These are phyloP conservation scores for Aspergillus mulundensis DNA, from an alignment of 495 filamentous ascomycete species.

Conservation along the genomic window DNA sequence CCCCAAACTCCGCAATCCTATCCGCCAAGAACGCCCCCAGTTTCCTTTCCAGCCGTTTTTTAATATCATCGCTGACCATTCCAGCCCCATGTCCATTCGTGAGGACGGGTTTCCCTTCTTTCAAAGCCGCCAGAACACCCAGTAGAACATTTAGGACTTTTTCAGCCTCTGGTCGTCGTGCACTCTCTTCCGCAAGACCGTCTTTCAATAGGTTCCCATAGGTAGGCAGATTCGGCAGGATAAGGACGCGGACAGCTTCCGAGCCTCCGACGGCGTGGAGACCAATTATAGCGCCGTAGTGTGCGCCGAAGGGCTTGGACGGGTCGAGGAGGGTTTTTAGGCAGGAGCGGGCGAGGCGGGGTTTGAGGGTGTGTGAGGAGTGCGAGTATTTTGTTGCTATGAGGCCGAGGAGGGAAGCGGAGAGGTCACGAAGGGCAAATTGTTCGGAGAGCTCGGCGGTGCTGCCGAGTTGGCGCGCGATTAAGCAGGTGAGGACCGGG, in stretches of 20 bases:
- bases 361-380: conserved; percentile 70
- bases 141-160: conserved; percentile 58
- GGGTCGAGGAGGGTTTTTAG: conserved; percentile 88
- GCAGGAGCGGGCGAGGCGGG: conserved; percentile 84
- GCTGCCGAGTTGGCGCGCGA: conserved; percentile 76
- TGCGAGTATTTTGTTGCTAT: conserved; percentile 72
- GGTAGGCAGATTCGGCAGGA: conserved; percentile 73
- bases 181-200: conserved; percentile 54
- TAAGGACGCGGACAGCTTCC: conserved; percentile 72
- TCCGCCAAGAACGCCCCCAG: conserved; percentile 56
- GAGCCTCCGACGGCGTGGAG: conserved; percentile 69
- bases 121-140: conserved; percentile 51
- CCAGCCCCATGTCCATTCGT: conserved; percentile 41
- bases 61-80: conserved; percentile 49
- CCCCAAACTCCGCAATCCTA: conserved; percentile 49
- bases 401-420: conserved; percentile 69
- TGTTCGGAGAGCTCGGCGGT: conserved; percentile 52
- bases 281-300: conserved; percentile 82
- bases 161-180: conserved; percentile 55
- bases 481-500: conserved; percentile 83
- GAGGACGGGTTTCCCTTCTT: conserved; percentile 29
- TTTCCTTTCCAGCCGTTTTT: conserved; percentile 51
- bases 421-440: conserved; percentile 77
- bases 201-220: conserved; percentile 72
- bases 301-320: conserved; percentile 68